Evolutionary conservation across 192 early-diverging fungal species (phyloP).

Genomic region (Spizellomyces punctatus): DNA sequence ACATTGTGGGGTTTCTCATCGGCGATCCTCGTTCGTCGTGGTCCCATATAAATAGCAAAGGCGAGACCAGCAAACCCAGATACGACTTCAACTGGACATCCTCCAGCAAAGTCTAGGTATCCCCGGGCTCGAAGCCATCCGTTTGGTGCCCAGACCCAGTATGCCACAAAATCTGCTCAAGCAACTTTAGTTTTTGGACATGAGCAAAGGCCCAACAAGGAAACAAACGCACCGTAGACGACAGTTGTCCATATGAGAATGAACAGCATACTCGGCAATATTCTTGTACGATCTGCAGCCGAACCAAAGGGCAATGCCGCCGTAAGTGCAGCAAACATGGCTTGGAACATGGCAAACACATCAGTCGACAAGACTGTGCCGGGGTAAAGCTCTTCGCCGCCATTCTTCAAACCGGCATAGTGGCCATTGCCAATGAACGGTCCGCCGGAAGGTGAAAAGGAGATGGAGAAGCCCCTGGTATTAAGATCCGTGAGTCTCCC

Average conservation of each 20-base stretch:
- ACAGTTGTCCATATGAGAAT: constrained; percentile 79
- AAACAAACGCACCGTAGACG: constrained; percentile 59
- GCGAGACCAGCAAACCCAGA: constrained; percentile 81
- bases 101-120: constrained; percentile 83
- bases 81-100: constrained; percentile 81
- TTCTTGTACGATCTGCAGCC: constrained; percentile 82
- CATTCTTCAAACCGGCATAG: constrained; percentile 71
- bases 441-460: constrained; percentile 71
- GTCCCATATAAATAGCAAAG: constrained; percentile 79
- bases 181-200: too few species aligned
- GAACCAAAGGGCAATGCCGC: constrained; percentile 86
- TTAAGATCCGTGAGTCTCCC: constrained; percentile 56
- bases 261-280: constrained; percentile 83
- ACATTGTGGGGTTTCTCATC: constrained; percentile 80
- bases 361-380: constrained; percentile 72
- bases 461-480: constrained; percentile 70
- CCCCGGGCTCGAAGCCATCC: constrained; percentile 74
- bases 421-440: constrained; percentile 80
- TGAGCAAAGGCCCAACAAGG: too few species aligned
- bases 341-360: constrained; percentile 82
- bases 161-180: constrained; percentile 83
- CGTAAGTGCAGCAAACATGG: constrained; percentile 89
- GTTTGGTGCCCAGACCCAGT: constrained; percentile 83
- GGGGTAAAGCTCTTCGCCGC: constrained; percentile 50
- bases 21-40: constrained; percentile 65